These are phyloP conservation scores for Sugiyamaella neomexicana DNA, from an alignment of 1,139 yeast species.

Conservation along the genomic window DNA sequence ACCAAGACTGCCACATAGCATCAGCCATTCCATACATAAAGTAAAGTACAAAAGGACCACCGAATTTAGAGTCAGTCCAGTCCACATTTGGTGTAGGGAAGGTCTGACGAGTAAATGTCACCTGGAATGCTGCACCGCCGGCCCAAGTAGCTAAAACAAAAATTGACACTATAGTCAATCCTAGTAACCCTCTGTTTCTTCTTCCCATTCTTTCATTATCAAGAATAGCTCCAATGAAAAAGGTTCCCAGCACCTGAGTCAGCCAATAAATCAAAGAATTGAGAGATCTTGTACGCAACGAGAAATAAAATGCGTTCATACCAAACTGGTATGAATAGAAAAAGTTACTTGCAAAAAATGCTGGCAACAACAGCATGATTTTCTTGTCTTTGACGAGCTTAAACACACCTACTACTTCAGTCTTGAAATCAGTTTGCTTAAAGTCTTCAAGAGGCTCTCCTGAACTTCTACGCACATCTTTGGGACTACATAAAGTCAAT, in stretches of 20 bases:
- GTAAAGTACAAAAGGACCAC: constrained; percentile 26
- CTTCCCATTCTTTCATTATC: constrained; percentile 24
- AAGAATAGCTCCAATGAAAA: constrained; percentile 21
- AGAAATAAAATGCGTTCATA: constrained; percentile 27
- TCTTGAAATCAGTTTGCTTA: constrained; percentile 21
- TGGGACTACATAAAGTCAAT: constrained; percentile 20
- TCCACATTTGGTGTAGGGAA: constrained; percentile 23
- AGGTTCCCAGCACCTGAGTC: constrained; percentile 25
- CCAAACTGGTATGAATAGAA: constrained; percentile 28
- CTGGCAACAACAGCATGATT: constrained; percentile 25
- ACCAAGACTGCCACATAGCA: constrained; percentile 30
- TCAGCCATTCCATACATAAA: constrained; percentile 27
- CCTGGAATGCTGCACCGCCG: constrained; percentile 27
- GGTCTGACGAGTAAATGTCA: constrained; percentile 22
- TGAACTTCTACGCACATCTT: constrained; percentile 21
- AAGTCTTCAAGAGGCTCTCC: constrained; percentile 24
- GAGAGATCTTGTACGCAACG: constrained; percentile 27
- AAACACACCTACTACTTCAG: constrained; percentile 22
- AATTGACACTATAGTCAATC: constrained; percentile 24
- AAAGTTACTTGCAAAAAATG: constrained; percentile 27
- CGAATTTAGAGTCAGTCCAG: constrained; percentile 25
- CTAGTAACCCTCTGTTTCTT: constrained; percentile 23
- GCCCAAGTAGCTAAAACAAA: constrained; percentile 27
- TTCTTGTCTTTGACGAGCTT: constrained; percentile 24
- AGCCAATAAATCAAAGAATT: constrained; percentile 27